These are phyloP conservation scores for Cyclostephanos tholiformis DNA, from an alignment of 108 stramenopile genomes.

Conservation along the genomic window DNA sequence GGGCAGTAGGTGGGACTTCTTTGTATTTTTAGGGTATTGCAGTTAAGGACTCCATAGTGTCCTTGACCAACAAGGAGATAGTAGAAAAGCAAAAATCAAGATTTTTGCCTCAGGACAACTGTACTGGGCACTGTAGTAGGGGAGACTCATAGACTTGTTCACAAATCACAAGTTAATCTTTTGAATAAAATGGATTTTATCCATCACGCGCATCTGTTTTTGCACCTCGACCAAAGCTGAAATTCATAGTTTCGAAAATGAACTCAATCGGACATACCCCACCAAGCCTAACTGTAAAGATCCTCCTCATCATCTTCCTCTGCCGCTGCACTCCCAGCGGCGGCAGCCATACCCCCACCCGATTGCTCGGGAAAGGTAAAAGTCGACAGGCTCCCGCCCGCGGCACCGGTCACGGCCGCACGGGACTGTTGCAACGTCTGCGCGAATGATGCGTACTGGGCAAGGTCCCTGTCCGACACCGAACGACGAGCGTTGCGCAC, in stretches of 20 bases:
- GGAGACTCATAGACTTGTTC: background rate
- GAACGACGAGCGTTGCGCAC: conserved; percentile 97
- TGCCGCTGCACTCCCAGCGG: conserved; percentile 54
- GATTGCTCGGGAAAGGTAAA: conserved; percentile 89
- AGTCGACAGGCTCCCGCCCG: conserved; percentile 85
- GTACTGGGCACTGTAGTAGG: too few species aligned
- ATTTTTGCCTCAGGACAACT: too few species aligned
- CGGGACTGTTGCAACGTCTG: conserved; percentile 94
- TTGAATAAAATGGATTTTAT: background rate
- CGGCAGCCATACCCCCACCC: conserved; percentile 27
- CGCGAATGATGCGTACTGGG: conserved; percentile 99
- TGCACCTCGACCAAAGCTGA: conserved; percentile 1
- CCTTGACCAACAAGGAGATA: too few species aligned
- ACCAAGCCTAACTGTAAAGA: conserved; percentile 81
- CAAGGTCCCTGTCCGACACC: conserved; percentile 96
- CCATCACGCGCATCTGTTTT: background rate
- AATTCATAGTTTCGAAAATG: background rate
- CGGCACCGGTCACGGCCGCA: conserved; percentile 85
- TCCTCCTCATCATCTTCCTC: conserved; percentile 91
- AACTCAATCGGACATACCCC: background rate
- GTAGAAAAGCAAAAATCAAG: too few species aligned
- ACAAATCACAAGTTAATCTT: background rate
- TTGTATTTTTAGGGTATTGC: too few species aligned
- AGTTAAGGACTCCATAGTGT: too few species aligned
- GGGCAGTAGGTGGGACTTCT: too few species aligned